Percentiles rank a stretch among this genome's conserved stretches.
phyloP scores from a whole-genome alignment of 768 basidiomycete species.

The Heimioporus sp. region DNA sequence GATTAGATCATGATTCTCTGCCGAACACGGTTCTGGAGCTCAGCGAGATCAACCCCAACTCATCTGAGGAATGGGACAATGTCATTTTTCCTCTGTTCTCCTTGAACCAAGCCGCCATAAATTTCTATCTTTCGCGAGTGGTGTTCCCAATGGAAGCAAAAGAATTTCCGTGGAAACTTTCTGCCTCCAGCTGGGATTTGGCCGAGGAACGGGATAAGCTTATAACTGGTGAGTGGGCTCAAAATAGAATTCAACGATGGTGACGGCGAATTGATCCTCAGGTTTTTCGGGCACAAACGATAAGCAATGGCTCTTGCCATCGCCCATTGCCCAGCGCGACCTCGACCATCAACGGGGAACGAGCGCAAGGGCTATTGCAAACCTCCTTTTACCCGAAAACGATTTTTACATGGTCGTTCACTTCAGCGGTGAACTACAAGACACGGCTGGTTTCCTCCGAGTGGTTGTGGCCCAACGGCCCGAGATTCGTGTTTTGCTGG shows the following conservation, averaged over 20 bases:
- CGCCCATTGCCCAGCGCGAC: slow-evolving; percentile 21
- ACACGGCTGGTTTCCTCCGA: slow-evolving; percentile 24
- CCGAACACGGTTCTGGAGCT: neutral
- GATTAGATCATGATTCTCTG: neutral
- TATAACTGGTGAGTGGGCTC: neutral
- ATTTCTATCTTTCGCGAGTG: neutral
- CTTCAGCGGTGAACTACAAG: slow-evolving; percentile 24
- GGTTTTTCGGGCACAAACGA: slow-evolving; percentile 56
- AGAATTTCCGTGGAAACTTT: neutral
- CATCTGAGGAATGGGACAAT: neutral
- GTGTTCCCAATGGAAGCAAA: neutral
- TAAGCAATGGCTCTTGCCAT: slow-evolving; percentile 24
- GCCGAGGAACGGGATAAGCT: neutral
- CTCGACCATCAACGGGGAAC: slow-evolving; percentile 38
- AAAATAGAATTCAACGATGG: too few species aligned
- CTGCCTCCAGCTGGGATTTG: neutral
- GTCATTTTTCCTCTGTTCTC: neutral
- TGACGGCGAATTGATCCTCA: neutral
- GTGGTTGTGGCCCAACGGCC: slow-evolving; percentile 31
- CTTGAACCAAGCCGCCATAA: neutral
- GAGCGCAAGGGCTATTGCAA: slow-evolving; percentile 37
- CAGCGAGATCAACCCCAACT: neutral
- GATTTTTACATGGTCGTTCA: slow-evolving; percentile 25
- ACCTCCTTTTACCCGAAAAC: slow-evolving; percentile 33
- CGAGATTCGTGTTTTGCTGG: slow-evolving; percentile 43